Conservation (phyloP, 441 rosid species). For the Eruca vesicaria region DNA sequence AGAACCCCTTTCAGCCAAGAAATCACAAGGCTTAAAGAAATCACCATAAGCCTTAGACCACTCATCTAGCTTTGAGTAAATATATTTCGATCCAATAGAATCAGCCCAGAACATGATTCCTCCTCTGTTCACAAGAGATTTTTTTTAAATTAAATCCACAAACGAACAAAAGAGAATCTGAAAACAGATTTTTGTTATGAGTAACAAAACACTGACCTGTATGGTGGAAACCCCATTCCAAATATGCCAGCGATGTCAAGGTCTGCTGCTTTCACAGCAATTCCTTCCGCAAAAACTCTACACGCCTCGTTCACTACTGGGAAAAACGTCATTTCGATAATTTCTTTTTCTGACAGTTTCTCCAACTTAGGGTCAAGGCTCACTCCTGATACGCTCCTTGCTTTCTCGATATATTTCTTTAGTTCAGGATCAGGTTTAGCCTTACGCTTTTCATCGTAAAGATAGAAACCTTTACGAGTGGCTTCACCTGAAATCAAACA, state of each 20-base stretch:
- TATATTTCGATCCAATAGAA: slow-evolving; percentile 78
- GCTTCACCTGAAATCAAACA: slow-evolving; percentile 68
- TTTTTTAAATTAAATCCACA: slow-evolving; percentile 7
- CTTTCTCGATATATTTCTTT: slow-evolving; percentile 75
- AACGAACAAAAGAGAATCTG: slow-evolving; percentile 14
- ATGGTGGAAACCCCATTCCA: slow-evolving; percentile 99
- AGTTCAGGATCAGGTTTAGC: slow-evolving; percentile 87
- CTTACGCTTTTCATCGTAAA: slow-evolving; percentile 76
- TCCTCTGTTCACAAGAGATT: slow-evolving; percentile 58
- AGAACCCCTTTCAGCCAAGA: slow-evolving; percentile 81
- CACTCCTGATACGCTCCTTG: slow-evolving; percentile 77
- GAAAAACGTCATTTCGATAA: slow-evolving; percentile 88
- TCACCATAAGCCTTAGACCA: slow-evolving; percentile 83
- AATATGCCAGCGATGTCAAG: slow-evolving; percentile 84
- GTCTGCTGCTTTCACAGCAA: slow-evolving; percentile 92
- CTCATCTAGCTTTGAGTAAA: slow-evolving; percentile 72
- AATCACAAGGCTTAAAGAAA: slow-evolving; percentile 90
- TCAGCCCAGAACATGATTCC: slow-evolving; percentile 97
- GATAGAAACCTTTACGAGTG: slow-evolving; percentile 80
- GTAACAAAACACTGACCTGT: slow-evolving; percentile 52
- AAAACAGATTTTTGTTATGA: background rate
- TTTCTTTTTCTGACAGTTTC: slow-evolving; percentile 73
- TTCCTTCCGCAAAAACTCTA: slow-evolving; percentile 86
- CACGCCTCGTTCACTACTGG: slow-evolving; percentile 99
- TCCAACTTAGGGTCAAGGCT: slow-evolving; percentile 68